phyloP scores from a whole-genome alignment of 2,329 filamentous ascomycete genomes.

The Madurella mycetomatis region DNA sequence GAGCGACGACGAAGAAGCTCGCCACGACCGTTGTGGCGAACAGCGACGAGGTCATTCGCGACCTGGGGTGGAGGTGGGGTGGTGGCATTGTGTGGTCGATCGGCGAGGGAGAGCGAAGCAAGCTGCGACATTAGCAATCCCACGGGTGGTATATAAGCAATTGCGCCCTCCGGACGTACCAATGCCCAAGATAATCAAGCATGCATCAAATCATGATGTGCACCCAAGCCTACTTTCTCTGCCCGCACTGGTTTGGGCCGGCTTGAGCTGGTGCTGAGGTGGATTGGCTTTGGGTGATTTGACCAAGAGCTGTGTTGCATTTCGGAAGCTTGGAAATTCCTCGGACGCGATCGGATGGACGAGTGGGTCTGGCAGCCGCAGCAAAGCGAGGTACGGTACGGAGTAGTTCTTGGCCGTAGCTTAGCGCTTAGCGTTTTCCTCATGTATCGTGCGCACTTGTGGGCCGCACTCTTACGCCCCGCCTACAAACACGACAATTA shows the following conservation, averaged over 20 bases:
- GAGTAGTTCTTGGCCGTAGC: too few relatives aligned
- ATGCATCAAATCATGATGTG: constrained; percentile 4
- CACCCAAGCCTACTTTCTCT: neutral
- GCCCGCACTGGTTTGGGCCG: neutral
- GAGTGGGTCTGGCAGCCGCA: neutral
- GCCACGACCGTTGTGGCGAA: constrained; percentile 90
- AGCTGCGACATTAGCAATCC: neutral
- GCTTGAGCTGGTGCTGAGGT: neutral
- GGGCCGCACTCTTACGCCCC: too few relatives aligned
- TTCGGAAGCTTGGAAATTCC: constrained; percentile 5
- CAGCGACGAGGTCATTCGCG: constrained; percentile 85
- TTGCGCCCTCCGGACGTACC: neutral
- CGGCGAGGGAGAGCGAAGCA: neutral
- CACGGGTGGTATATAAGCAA: neutral
- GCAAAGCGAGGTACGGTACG: too few relatives aligned
- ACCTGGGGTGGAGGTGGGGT: constrained; percentile 87
- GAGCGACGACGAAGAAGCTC: constrained; percentile 85
- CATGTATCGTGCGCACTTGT: too few relatives aligned
- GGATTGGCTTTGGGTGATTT: neutral
- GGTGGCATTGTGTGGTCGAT: constrained; percentile 37
- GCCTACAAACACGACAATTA: too few relatives aligned
- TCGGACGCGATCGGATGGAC: neutral
- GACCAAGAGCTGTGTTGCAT: neutral
- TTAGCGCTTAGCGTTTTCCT: too few relatives aligned
- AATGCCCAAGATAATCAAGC: neutral